Conservation (phyloP, 2,329 filamentous ascomycete genomes). For the Calonectria hongkongensis region DNA sequence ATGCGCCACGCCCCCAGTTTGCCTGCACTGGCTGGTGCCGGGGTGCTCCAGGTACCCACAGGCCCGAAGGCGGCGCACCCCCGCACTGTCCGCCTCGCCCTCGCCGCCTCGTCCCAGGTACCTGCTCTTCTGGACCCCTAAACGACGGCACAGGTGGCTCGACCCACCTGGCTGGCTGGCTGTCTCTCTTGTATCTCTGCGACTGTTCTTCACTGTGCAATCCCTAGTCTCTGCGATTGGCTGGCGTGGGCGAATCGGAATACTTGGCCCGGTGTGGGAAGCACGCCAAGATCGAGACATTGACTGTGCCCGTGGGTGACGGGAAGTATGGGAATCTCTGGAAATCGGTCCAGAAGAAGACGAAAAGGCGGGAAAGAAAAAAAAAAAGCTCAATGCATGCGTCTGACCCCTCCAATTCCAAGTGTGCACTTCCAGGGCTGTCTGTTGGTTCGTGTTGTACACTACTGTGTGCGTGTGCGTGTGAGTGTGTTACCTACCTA, state of each 20-base stretch:
- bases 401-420: neutral
- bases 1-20: conserved; percentile 22
- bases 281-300: neutral
- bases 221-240: neutral
- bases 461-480: neutral
- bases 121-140: conserved; percentile 17
- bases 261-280: neutral
- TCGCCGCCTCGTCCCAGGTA: conserved; percentile 26
- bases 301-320: conserved; percentile 8
- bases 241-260: conserved; percentile 5
- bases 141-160: conserved; percentile 5
- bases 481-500: neutral
- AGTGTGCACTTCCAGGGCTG: conserved; percentile 13
- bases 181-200: neutral
- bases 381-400: neutral
- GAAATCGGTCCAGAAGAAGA: neutral
- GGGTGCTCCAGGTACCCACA: conserved; percentile 11
- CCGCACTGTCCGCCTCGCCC: conserved; percentile 41
- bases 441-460: conserved; percentile 16
- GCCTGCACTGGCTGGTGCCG: neutral
- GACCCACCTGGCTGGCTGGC: neutral
- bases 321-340: neutral
- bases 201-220: neutral
- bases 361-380: neutral
- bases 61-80: conserved; percentile 6